Evolutionary conservation across 225 moss, liverwort and hornwort genomes (phyloP), one percentile per base, ranked within the genome.

Genomic region (Anthoceros angustus): DNA sequence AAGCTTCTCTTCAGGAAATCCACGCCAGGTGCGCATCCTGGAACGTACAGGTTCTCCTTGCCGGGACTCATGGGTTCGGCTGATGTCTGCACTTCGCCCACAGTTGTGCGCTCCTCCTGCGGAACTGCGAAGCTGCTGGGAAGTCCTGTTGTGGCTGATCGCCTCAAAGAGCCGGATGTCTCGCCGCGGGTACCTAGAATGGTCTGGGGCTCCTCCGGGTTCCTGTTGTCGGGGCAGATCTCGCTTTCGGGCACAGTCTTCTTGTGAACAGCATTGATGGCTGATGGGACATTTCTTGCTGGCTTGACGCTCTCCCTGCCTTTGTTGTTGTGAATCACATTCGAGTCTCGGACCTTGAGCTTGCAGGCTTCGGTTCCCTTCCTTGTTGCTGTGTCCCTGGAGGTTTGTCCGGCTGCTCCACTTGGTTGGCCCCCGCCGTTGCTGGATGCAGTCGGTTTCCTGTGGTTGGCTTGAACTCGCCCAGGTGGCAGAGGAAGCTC

Each of bases 401-500:
- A 2, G 12, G 46, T 12, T 1, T 0, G 55, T 20, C 5, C 55
- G 7, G 55, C 6, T 7, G 55, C 18, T 18, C 55, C 4, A 4
- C 12, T 55, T 0, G 55, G 16, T 11, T 6, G 23, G 16, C 55
- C 16, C 6, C 23, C 55, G 5, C n/a, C 23, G 55, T 15, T 18
- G 6, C 12, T 7, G 55, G 23, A 18, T 23, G 55, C n/a, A 55
- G n/a, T 55, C 55, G 18, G n/a, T 8, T 55, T 18, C 55, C 55
- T 55, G 18, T 15, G 6, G 45, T 16, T 11, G 45, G 45, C 32
- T 32, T 46, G 55, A 18, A 55, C n/a, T 23, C 55, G 8, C n/a
- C 55, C 55, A 20, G 55, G 55, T 55, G 55, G 55, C 23, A 20
- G n/a, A 55, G 55, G 55, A 15, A 55, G 55, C 55, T 55, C 55